Base-by-base conservation (phyloP, 2,329 filamentous ascomycete species). In the Ascochyta fabae region DNA sequence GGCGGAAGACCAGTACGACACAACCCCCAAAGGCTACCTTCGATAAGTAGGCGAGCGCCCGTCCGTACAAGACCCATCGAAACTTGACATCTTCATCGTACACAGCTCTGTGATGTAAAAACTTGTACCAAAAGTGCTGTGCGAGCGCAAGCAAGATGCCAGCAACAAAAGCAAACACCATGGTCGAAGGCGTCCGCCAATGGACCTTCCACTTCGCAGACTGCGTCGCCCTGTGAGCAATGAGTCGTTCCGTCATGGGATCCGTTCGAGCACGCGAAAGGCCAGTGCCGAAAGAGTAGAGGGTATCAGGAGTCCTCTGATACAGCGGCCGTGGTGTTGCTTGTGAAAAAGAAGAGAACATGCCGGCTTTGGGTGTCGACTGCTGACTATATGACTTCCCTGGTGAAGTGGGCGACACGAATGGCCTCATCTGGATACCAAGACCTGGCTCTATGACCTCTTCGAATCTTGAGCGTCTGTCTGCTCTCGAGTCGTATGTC, bases 131-230 rank as follows among this genome's bases (percentile, higher is more conserved):
- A 7, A 72, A 48, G 46, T 76, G 73, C 43, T 75, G 73, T 4
- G 59, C 64, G 9, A 74, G 42, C 4, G 72, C 73, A 13, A 74
- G 60, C 1, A 65, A 34, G 12, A 74, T 53, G 3, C 72, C 73
- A 40, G 66, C 51, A 12, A 71, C 8, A 43, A 75, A 72, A 1
- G 68, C 57, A 29, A 58, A 48, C 2, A 59, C 53, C 60, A 75
- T 72, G 16, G 67, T 48, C 3, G 62, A 41, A 0, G 73, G 71
- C 15, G 62, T 68, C 16, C 73, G 74, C 77, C 77, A 80, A 53
- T 76, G 70, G 22, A 73, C 53, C 22, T 59, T 65, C 70, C 70
- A 73, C 52, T 63, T 43, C 16, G 68, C 60, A 43, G 68, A 68
- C 48, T 73, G 65, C 1, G 69, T 73, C n/a, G 70, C 64, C 15